Conservation (phyloP, 441 rosid species). For the Breynia disticha region DNA sequence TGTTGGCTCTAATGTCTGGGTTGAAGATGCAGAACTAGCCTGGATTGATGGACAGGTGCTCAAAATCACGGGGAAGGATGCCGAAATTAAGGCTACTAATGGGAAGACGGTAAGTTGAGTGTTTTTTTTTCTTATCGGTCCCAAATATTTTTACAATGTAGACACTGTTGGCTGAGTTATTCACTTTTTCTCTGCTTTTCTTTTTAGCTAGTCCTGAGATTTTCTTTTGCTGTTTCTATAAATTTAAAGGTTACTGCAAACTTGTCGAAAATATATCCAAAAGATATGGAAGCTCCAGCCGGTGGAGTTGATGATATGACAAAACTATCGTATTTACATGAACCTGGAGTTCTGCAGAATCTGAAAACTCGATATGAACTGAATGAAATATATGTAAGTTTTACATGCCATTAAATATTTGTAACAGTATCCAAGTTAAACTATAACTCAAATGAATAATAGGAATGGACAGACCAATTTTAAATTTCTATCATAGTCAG, state of each 20-base stretch:
- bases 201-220: constrained; percentile 4
- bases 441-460: no score
- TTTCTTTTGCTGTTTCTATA: neutral
- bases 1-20: constrained; percentile 90
- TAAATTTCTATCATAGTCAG: no score
- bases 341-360: constrained; percentile 95
- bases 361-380: constrained; percentile 77
- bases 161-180: neutral
- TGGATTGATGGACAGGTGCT: constrained; percentile 77
- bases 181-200: neutral
- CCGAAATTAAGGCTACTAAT: constrained; percentile 30
- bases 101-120: constrained; percentile 52
- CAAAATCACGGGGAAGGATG: constrained; percentile 60
- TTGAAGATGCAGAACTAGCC: constrained; percentile 60
- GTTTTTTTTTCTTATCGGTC: neutral
- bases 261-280: constrained; percentile 72
- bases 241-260: constrained; percentile 48
- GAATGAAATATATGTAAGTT: constrained; percentile 87
- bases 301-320: constrained; percentile 99
- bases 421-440: neutral
- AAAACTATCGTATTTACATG: constrained; percentile 89
- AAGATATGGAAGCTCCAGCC: constrained; percentile 88
- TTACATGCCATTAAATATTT: neutral
- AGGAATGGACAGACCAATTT: no score
- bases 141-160: neutral